Percentiles rank a stretch among this genome's conserved stretches.
Conservation (phyloP, 768 basidiomycete species). For the Leccinum ochraceum region DNA sequence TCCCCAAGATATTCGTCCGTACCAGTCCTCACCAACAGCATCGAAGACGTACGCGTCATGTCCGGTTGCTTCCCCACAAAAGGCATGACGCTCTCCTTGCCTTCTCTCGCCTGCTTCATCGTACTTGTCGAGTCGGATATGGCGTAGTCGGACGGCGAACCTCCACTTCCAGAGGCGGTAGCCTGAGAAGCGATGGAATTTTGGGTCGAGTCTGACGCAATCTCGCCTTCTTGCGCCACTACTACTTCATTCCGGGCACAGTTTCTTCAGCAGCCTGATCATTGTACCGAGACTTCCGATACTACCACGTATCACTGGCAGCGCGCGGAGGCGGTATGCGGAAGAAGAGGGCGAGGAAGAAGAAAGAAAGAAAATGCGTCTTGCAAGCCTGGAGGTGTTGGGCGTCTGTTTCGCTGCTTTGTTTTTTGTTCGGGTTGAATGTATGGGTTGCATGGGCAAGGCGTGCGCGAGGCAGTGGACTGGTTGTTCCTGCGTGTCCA, state of each 20-base stretch:
- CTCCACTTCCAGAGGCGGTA: conserved; percentile 12
- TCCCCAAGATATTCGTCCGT: conserved; percentile 2
- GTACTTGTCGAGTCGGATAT: conserved; percentile 27
- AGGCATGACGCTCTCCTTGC: conserved; percentile 19
- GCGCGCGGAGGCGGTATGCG: conserved; percentile 54
- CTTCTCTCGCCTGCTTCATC: conserved; percentile 37
- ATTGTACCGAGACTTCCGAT: conserved; percentile 30
- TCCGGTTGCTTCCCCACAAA: conserved; percentile 28
- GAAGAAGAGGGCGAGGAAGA: conserved; percentile 48
- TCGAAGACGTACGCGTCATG: conserved; percentile 19
- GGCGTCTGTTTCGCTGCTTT: conserved; percentile 40
- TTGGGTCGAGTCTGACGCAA: conserved; percentile 8
- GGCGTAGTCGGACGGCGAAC: conserved; percentile 28
- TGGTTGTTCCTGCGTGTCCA: conserved; percentile 95
- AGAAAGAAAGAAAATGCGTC: conserved; percentile 48
- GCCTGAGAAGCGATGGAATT: conserved; percentile 8
- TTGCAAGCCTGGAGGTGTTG: conserved; percentile 85
- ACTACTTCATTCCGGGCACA: conserved; percentile 38
- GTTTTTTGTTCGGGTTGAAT: background rate
- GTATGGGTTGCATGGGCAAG: conserved; percentile 55
- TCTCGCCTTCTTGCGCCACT: conserved; percentile 23
- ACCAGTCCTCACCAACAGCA: conserved; percentile 14
- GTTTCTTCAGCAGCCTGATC: conserved; percentile 20
- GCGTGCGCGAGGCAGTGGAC: conserved; percentile 86
- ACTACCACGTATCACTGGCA: conserved; percentile 35